Conservation (phyloP, 163 green algal species). For the Chloromonas sp. region DNA sequence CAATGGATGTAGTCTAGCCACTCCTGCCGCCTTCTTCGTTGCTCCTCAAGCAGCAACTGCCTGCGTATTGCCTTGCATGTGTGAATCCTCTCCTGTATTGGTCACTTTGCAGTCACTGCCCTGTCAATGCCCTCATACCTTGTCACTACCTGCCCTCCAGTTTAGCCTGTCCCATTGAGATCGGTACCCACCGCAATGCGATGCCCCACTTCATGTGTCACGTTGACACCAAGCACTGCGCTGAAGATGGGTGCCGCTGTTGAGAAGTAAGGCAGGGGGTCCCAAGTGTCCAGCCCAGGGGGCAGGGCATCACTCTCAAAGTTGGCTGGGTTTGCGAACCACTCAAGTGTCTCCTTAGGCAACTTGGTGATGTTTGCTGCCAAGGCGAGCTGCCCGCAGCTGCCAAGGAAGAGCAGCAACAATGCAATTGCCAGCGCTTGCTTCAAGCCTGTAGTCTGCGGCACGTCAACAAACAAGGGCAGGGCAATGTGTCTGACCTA, state of each 20-base stretch:
- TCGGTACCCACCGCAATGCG: constrained; percentile 33
- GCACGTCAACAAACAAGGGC: neutral
- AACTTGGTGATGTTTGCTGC: constrained; percentile 73
- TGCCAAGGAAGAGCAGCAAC: constrained; percentile 57
- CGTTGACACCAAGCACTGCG: constrained; percentile 52
- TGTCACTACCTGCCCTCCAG: too few species aligned
- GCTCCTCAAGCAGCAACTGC: too few species aligned
- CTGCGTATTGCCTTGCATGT: too few species aligned
- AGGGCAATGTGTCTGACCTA: neutral
- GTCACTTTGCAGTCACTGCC: too few species aligned
- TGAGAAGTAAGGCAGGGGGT: constrained; percentile 68
- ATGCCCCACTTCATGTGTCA: constrained; percentile 81
- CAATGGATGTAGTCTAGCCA: too few species aligned
- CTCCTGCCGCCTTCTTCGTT: too few species aligned
- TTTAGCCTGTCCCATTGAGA: too few species aligned
- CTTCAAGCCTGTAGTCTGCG: constrained; percentile 45
- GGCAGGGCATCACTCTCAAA: constrained; percentile 60
- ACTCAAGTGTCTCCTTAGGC: constrained; percentile 78
- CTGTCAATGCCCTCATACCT: too few species aligned
- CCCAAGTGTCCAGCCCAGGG: constrained; percentile 60
- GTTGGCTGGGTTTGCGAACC: constrained; percentile 66
- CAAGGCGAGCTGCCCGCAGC: constrained; percentile 66
- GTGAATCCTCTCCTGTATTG: too few species aligned
- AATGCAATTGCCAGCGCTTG: constrained; percentile 47
- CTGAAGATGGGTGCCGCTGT: constrained; percentile 66